Conservation (phyloP, 2,329 filamentous ascomycete genomes). For the Dendryphion nanum region DNA sequence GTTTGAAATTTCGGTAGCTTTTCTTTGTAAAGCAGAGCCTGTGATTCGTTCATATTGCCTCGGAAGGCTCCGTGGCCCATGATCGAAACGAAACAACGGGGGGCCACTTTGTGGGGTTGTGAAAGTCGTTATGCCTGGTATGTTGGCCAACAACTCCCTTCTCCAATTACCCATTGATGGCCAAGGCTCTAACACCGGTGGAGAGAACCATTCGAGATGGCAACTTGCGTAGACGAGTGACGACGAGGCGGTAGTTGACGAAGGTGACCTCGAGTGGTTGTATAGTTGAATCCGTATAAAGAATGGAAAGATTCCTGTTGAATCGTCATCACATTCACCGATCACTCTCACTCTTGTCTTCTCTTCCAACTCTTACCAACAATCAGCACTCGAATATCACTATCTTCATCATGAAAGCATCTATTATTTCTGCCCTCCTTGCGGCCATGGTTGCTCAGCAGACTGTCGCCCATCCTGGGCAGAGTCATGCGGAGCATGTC, state of each 20-base stretch:
- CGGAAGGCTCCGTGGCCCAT: too few relatives aligned
- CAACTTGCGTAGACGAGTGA: not conserved
- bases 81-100: not conserved
- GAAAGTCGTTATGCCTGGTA: not conserved
- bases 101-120: not conserved
- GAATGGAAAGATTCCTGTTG: not conserved
- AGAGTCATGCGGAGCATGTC: conserved; percentile 30
- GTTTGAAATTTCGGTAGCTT: too few relatives aligned
- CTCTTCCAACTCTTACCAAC: not conserved
- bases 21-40: not conserved
- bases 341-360: not conserved
- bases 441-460: conserved; percentile 24
- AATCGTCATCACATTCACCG: not conserved
- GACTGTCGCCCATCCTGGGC: conserved; percentile 39
- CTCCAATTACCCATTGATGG: not conserved
- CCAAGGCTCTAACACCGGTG: too few relatives aligned
- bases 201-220: not conserved
- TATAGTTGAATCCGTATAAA: not conserved
- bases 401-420: conserved; percentile 17
- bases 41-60: not conserved
- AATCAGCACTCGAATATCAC: not conserved
- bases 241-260: not conserved
- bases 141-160: not conserved
- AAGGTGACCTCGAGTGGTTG: not conserved
- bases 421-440: conserved; percentile 20